Percentiles rank a stretch among this genome's conserved stretches.
Evolutionary conservation across 768 basidiomycete genomes (phyloP).

Genomic region (Xerocomellus chrysenteron): DNA sequence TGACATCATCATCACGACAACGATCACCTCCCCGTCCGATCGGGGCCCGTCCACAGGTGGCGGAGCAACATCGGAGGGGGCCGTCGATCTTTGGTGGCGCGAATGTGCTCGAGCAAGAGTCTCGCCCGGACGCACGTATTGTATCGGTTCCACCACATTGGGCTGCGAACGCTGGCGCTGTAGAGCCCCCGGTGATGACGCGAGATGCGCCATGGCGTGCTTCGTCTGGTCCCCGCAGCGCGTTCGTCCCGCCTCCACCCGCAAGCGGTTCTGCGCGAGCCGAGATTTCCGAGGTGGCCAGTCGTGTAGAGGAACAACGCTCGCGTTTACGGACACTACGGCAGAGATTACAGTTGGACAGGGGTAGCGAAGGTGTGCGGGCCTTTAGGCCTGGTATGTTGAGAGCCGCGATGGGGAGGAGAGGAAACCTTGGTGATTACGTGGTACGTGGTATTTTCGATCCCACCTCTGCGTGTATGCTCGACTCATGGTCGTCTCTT

Average conservation of each 20-base stretch:
- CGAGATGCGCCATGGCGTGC: constrained; percentile 26
- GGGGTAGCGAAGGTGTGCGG: constrained; percentile 18
- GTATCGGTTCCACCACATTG: constrained; percentile 7
- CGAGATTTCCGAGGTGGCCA: constrained; percentile 3
- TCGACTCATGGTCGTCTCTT: constrained; percentile 8
- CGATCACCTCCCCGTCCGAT: constrained; percentile 25
- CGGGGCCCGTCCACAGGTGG: constrained; percentile 25
- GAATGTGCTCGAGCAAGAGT: constrained; percentile 10
- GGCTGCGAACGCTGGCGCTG: constrained; percentile 1
- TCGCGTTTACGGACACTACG: constrained; percentile 26
- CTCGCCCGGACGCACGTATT: constrained; percentile 5
- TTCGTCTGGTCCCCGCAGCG: constrained; percentile 15
- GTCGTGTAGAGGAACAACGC: constrained; percentile 20
- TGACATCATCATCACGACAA: constrained; percentile 14
- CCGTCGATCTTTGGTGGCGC: constrained; percentile 5
- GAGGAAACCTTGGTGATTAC: constrained; percentile 42
- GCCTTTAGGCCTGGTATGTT: constrained; percentile 26
- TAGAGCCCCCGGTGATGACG: not conserved
- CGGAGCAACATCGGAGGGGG: constrained; percentile 14
- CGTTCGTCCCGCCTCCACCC: constrained; percentile 1
- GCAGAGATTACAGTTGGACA: constrained; percentile 31
- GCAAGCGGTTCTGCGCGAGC: not conserved
- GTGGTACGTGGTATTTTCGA: constrained; percentile 44
- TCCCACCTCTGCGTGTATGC: not conserved
- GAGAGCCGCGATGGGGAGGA: constrained; percentile 19